Evolutionary conservation across 768 basidiomycete genomes (phyloP).

Genomic region (Lactarius psammicola): DNA sequence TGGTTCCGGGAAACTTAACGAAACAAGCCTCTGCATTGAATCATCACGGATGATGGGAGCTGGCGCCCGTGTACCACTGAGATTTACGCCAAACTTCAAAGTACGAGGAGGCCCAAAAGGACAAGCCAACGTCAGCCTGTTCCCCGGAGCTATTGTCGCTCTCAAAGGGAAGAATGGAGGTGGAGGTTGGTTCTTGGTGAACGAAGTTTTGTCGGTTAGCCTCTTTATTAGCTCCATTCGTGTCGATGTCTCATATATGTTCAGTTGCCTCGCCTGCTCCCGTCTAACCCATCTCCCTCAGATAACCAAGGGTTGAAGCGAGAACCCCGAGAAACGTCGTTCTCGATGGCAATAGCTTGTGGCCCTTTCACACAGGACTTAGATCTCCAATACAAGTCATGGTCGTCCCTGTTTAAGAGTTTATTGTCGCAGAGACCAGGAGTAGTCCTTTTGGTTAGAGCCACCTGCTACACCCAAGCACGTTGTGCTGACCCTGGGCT

Average conservation of each 20-base stretch:
- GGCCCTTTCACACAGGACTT: slow-evolving; percentile 86
- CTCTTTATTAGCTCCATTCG: background rate
- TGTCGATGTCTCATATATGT: slow-evolving; percentile 1
- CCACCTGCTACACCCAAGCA: background rate
- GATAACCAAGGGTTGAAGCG: slow-evolving; percentile 37
- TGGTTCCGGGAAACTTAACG: slow-evolving; percentile 62
- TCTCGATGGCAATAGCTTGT: slow-evolving; percentile 69
- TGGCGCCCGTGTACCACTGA: slow-evolving; percentile 64
- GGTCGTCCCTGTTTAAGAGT: slow-evolving; percentile 60
- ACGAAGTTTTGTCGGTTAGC: slow-evolving; percentile 78
- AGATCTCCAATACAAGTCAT: slow-evolving; percentile 73
- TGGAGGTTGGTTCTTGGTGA: slow-evolving; percentile 80
- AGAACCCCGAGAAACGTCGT: slow-evolving; percentile 45
- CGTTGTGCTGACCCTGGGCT: slow-evolving; percentile 7
- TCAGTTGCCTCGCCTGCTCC: slow-evolving; percentile 63
- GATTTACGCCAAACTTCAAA: slow-evolving; percentile 63
- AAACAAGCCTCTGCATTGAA: slow-evolving; percentile 75
- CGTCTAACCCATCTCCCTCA: slow-evolving; percentile 39
- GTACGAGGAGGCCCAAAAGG: slow-evolving; percentile 64
- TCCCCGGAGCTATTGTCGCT: slow-evolving; percentile 86
- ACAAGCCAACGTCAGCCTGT: slow-evolving; percentile 66
- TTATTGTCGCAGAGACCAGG: slow-evolving; percentile 66
- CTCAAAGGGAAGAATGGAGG: slow-evolving; percentile 89
- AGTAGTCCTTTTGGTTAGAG: slow-evolving; percentile 70
- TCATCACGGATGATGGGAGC: slow-evolving; percentile 76